These are phyloP conservation scores for Pseudogymnoascus sp. DNA, from an alignment of 2,329 filamentous ascomycete species.

Conservation along the genomic window DNA sequence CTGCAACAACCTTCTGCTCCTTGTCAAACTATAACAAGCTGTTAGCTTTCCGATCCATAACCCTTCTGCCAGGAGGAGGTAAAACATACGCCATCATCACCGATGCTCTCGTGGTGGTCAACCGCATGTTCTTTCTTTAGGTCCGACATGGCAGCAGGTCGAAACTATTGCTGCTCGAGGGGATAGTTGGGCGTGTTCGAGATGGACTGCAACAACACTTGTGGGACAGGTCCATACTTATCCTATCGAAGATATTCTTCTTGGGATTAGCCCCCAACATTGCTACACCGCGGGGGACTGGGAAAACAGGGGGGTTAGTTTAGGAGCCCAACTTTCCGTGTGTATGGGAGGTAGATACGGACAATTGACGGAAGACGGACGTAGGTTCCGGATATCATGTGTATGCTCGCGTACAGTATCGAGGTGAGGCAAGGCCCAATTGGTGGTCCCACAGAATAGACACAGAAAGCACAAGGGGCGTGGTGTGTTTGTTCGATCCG, in stretches of 20 bases:
- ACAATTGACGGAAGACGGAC: neutral
- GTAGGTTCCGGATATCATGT: neutral
- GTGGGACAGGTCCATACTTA: neutral
- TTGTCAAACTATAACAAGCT: neutral
- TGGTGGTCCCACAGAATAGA: neutral
- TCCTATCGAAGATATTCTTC: conserved; percentile 14
- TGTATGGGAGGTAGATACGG: neutral
- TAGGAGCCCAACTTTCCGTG: neutral
- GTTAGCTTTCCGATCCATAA: neutral
- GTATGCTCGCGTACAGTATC: neutral
- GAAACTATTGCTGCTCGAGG: neutral
- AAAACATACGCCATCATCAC: neutral
- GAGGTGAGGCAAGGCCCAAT: neutral
- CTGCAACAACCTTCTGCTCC: conserved; percentile 17
- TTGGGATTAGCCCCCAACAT: neutral
- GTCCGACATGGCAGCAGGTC: neutral
- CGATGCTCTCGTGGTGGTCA: neutral
- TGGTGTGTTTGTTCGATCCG: neutral
- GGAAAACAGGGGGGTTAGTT: neutral
- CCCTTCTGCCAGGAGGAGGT: neutral
- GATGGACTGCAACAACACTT: neutral
- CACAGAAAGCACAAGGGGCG: neutral
- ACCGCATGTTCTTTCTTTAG: neutral
- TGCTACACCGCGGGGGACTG: neutral
- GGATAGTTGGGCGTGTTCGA: neutral